These are phyloP conservation scores for Musa itinerans DNA, from an alignment of 176 grass and related monocot species.

Conservation along the genomic window DNA sequence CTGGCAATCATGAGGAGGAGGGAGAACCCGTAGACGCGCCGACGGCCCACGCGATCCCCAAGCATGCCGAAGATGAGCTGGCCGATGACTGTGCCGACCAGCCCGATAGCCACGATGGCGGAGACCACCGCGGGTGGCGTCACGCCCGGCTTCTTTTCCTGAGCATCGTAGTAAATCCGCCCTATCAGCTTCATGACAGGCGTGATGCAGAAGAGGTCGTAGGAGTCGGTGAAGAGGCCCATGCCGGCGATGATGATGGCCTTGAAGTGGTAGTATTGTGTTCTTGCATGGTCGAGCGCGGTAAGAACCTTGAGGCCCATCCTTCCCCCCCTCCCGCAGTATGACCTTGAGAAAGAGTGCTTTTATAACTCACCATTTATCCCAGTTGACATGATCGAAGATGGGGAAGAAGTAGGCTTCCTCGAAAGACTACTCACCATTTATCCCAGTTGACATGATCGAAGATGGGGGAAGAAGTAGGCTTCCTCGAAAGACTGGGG, in stretches of 20 bases:
- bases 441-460: no score
- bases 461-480: no score
- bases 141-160: neutral
- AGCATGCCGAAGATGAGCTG: conserved; percentile 25
- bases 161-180: conserved; percentile 25
- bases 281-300: conserved; percentile 23
- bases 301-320: conserved; percentile 25
- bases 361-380: no score
- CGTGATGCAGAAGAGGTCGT: conserved; percentile 40
- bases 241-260: conserved; percentile 36
- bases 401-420: no score
- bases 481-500: no score
- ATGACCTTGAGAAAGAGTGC: no score
- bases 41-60: conserved; percentile 27
- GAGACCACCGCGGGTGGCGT: conserved; percentile 23
- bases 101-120: conserved; percentile 15
- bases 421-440: no score
- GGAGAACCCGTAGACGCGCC: conserved; percentile 26
- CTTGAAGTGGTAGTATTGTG: conserved; percentile 45
- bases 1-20: conserved; percentile 38
- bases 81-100: conserved; percentile 26
- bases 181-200: conserved; percentile 34
- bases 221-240: conserved; percentile 41
- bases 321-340: neutral
- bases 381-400: no score